Conservation (phyloP, 495 filamentous ascomycete genomes). For the Penicillium riverlandense region DNA sequence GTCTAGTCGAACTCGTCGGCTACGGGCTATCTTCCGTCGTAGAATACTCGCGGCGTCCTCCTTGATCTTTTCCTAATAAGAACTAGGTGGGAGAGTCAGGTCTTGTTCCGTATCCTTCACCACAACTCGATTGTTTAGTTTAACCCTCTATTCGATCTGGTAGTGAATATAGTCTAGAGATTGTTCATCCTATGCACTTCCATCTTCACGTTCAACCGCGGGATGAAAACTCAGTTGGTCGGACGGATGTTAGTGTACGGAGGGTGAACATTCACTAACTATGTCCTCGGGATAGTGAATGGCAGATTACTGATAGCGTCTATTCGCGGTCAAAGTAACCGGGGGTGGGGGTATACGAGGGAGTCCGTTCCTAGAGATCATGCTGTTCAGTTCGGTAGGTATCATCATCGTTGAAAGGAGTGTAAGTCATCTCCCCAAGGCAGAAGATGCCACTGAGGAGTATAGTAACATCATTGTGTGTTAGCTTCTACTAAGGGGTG, state of each 20-base stretch:
- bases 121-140: conserved; percentile 22
- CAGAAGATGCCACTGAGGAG: conserved; percentile 8
- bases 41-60: conserved; percentile 3
- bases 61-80: conserved; percentile 17
- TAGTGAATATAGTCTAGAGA: conserved; percentile 26
- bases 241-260: conserved; percentile 7
- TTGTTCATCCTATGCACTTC: conserved; percentile 31
- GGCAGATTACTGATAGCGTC: conserved; percentile 13
- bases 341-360: conserved; percentile 16
- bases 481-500: conserved; percentile 8
- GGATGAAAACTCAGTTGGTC: conserved; percentile 1
- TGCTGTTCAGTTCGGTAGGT: conserved; percentile 1
- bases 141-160: conserved; percentile 29
- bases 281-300: conserved; percentile 7
- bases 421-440: conserved; percentile 6
- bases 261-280: conserved; percentile 5
- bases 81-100: conserved; percentile 14
- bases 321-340: conserved; percentile 11
- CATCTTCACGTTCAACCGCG: conserved; percentile 6
- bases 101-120: conserved; percentile 25
- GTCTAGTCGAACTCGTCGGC: conserved; percentile 11
- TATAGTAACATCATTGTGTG: conserved; percentile 6
- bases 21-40: conserved; percentile 6
- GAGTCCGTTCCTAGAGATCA: conserved; percentile 9
- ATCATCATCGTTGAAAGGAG: conserved; percentile 5